Percentiles rank a stretch among this genome's conserved stretches.
phyloP scores from a whole-genome alignment of 257 asterid species.

The Ballota nigra region DNA sequence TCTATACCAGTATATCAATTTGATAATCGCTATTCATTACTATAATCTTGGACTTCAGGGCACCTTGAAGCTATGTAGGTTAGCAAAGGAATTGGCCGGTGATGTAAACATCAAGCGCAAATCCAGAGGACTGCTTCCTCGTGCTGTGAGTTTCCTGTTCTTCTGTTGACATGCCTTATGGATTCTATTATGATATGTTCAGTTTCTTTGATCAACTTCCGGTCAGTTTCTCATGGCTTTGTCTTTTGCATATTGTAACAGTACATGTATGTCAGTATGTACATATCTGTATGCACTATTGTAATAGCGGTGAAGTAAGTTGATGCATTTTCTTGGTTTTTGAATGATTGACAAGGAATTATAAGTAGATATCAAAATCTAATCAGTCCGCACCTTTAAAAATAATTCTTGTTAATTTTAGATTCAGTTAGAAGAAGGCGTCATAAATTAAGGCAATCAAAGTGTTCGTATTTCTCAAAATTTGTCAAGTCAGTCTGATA shows the following conservation, averaged over 20 bases:
- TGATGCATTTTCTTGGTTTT: too few species aligned
- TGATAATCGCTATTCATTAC: conserved; percentile 15
- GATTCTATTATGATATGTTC: conserved; percentile 6
- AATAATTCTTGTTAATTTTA: background rate
- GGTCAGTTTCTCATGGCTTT: too few species aligned
- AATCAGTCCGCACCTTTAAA: background rate
- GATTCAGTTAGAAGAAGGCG: background rate
- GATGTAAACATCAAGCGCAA: conserved; percentile 80
- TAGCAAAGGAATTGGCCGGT: conserved; percentile 76
- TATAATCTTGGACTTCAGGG: conserved; percentile 55
- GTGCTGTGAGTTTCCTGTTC: conserved; percentile 66
- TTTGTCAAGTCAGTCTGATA: background rate
- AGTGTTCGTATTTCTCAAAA: background rate
- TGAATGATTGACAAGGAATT: too few species aligned
- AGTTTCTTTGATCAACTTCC: too few species aligned
- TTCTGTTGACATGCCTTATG: background rate
- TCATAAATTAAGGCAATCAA: background rate
- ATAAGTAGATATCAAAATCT: background rate
- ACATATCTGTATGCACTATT: too few species aligned
- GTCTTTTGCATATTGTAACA: too few species aligned
- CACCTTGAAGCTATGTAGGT: conserved; percentile 71
- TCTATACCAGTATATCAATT: background rate
- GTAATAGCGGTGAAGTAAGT: too few species aligned
- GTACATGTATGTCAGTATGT: too few species aligned
- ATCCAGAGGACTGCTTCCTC: conserved; percentile 90